Conservation (phyloP, 257 asterid species). For the Oldenlandia corymbosa region DNA sequence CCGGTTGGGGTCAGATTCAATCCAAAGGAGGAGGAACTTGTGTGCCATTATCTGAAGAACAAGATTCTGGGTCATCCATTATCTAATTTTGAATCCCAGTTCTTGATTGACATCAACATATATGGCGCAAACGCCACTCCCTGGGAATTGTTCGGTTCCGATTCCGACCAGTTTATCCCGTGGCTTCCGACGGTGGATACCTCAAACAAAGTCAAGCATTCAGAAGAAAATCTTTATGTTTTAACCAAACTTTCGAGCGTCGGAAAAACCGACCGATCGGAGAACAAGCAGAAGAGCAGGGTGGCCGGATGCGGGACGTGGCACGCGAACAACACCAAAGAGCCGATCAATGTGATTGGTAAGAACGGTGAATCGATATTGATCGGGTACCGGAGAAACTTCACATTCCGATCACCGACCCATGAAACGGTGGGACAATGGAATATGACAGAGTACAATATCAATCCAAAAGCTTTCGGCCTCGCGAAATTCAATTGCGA, state of each 20-base stretch:
- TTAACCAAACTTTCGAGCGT: neutral
- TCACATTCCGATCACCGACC: neutral
- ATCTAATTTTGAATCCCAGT: neutral
- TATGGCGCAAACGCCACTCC: no score
- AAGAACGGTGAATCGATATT: neutral
- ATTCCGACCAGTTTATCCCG: neutral
- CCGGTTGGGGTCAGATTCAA: neutral
- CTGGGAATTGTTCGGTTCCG: neutral
- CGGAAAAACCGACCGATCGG: neutral
- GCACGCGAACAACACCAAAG: neutral
- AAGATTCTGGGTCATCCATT: neutral
- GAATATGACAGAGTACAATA: neutral
- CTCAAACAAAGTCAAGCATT: neutral
- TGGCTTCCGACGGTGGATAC: neutral
- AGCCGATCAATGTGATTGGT: neutral
- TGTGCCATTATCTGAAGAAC: neutral
- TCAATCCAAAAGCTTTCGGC: neutral
- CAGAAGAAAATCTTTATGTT: neutral
- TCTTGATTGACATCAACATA: neutral
- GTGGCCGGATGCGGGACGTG: constrained; percentile 4
- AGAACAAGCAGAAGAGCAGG: neutral
- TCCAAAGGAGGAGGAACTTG: neutral
- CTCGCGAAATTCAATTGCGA: no score
- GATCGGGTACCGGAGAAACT: neutral
- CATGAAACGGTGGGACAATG: neutral